A percentile compares a stretch with the other conserved stretches of the same genome.
Evolutionary conservation across 768 basidiomycete species (phyloP).

Genomic region (Termitomyces titanicus): DNA sequence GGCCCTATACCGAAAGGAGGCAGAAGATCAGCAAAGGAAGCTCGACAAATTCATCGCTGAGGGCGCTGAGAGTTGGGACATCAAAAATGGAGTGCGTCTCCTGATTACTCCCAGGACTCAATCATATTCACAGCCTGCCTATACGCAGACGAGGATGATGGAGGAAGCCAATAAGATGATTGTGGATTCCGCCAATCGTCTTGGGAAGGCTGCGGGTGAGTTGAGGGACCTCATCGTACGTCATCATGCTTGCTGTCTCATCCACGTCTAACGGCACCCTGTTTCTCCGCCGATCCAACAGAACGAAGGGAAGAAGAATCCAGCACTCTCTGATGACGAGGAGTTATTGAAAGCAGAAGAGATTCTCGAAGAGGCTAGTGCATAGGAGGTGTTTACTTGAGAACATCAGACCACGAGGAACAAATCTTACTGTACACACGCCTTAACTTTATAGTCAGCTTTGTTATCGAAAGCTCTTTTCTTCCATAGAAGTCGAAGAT

Average conservation of each 20-base stretch:
- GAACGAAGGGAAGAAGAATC: slow-evolving; percentile 42
- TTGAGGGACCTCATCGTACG: slow-evolving; percentile 67
- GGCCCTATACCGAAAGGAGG: slow-evolving; percentile 62
- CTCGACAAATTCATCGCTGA: slow-evolving; percentile 60
- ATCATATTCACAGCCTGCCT: slow-evolving; percentile 1
- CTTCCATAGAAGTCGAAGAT: slow-evolving; percentile 19
- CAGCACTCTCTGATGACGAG: slow-evolving; percentile 36
- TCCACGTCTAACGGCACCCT: slow-evolving; percentile 5
- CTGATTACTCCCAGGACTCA: not conserved
- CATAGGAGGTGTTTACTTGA: slow-evolving; percentile 25
- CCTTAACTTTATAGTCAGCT: slow-evolving; percentile 5
- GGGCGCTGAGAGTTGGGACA: slow-evolving; percentile 69
- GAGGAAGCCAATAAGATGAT: slow-evolving; percentile 86
- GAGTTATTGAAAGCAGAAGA: slow-evolving; percentile 57
- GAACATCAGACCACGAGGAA: slow-evolving; percentile 5
- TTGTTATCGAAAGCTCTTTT: slow-evolving; percentile 10
- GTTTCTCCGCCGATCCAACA: slow-evolving; percentile 23
- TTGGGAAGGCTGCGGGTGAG: slow-evolving; percentile 61
- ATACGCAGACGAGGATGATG: slow-evolving; percentile 54
- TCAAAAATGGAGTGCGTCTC: slow-evolving; percentile 67
- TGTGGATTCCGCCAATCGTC: slow-evolving; percentile 54
- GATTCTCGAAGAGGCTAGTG: slow-evolving; percentile 47
- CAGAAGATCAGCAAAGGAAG: slow-evolving; percentile 50
- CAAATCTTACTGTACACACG: slow-evolving; percentile 1
- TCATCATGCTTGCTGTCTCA: slow-evolving; percentile 17